Evolutionary conservation across 768 basidiomycete species (phyloP).

Genomic region (Hericium erinaceus): DNA sequence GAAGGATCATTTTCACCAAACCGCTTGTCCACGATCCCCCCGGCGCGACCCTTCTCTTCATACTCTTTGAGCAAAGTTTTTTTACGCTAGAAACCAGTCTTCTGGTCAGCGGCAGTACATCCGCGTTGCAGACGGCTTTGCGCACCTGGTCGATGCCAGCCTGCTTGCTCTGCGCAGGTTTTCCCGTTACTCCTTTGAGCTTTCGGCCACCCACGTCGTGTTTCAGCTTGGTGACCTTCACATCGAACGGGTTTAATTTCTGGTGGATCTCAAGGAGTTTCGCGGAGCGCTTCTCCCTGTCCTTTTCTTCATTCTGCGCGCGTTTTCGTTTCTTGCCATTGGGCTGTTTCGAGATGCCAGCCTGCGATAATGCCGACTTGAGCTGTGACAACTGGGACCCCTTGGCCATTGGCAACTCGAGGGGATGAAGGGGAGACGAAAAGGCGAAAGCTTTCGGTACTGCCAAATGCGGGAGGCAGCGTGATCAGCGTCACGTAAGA

Average conservation of each 20-base stretch:
- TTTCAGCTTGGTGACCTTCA: slow-evolving; percentile 85
- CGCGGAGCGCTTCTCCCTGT: slow-evolving; percentile 73
- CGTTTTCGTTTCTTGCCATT: slow-evolving; percentile 66
- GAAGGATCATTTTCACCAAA: slow-evolving; percentile 94
- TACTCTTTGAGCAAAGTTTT: slow-evolving; percentile 85
- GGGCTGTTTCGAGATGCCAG: slow-evolving; percentile 62
- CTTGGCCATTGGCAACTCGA: slow-evolving; percentile 44
- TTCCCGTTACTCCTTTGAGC: slow-evolving; percentile 73
- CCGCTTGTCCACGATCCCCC: slow-evolving; percentile 86
- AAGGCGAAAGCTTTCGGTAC: not conserved
- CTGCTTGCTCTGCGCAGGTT: slow-evolving; percentile 83
- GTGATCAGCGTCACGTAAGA: too few relatives aligned
- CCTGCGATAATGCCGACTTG: slow-evolving; percentile 71
- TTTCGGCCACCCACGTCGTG: slow-evolving; percentile 88
- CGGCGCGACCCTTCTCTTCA: slow-evolving; percentile 69
- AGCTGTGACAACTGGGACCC: slow-evolving; percentile 89
- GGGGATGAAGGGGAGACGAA: not conserved
- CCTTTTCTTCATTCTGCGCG: slow-evolving; percentile 49
- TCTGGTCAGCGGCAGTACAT: slow-evolving; percentile 3
- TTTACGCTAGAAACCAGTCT: slow-evolving; percentile 48
- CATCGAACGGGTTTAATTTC: slow-evolving; percentile 89
- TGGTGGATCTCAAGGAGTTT: slow-evolving; percentile 79
- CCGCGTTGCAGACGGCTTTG: slow-evolving; percentile 4
- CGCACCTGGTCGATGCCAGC: slow-evolving; percentile 83
- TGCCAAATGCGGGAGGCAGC: not conserved